Base-by-base conservation (phyloP, 768 basidiomycete species). In the Mycena sanguinolenta region DNA sequence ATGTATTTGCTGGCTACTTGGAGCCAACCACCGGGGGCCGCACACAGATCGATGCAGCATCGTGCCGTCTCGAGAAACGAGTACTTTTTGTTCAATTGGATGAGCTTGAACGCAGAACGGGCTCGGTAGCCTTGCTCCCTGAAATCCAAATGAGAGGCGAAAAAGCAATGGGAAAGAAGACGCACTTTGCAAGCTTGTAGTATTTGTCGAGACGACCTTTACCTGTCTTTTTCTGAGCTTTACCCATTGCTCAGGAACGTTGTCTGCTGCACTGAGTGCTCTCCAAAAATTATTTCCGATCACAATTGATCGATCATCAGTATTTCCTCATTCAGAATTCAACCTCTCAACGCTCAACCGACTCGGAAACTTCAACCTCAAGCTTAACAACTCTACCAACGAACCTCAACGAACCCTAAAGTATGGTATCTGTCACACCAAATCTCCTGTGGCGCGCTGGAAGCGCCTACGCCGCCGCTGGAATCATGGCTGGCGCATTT, bases 111-210 rank as follows among this genome's bases (percentile, higher is more conserved):
- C 2, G 98, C 98, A 19, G 98, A 99, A 86, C 98, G 98, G 75
- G 98, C 98, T 72, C 98, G 94, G 80, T 97, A 99, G 70, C 98
- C 98, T 85, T 99, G 98, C 84, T 99, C 97, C 82, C 97, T 99
- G 78, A 52, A 65, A 72, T 42, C 39, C 58, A 62, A 17, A 49
- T 67, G 27, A 69, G 44, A 32, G 32, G 71, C 44, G 58, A 42
- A 63, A 69, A 32, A 16, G 69, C 25, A 44, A 21, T 23, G 49
- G 36, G 71, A 65, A 55, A 49, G 38, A 10, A n/a, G 27, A 67
- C 79, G 55, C 76, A 95, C 94, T 95, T 95, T 83, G 94, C 95
- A 78, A 97, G 93, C 79, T 95, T 96, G 83, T 98, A 98, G 82
- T 97, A 98, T 82, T 97, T 97, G 83, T 98, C 96, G 58, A 97